These are phyloP conservation scores for Phytophthora macrochlamydospora DNA, from an alignment of 352 stramenopile species.

Conservation along the genomic window DNA sequence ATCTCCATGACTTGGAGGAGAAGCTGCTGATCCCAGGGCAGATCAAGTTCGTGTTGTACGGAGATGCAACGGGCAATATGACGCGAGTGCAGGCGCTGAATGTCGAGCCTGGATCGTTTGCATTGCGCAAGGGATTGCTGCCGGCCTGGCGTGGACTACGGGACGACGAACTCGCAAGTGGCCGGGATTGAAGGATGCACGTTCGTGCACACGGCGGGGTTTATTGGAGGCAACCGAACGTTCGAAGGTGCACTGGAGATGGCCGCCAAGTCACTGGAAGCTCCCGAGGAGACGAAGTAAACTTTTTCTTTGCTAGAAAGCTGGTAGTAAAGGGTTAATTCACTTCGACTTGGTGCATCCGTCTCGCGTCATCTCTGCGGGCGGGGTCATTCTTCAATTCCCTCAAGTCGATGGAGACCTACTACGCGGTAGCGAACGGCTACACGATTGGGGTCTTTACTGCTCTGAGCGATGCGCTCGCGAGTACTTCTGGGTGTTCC, in stretches of 20 bases:
- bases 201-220: conserved; percentile 98
- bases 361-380: too few relatives aligned
- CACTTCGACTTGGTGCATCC: too few relatives aligned
- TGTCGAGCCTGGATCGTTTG: conserved; percentile 92
- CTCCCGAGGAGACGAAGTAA: conserved; percentile 29
- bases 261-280: conserved; percentile 78
- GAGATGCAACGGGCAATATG: conserved; percentile 92
- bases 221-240: conserved; percentile 98
- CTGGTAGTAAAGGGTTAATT: too few relatives aligned
- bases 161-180: conserved; percentile 87
- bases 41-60: conserved; percentile 98
- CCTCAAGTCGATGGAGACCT: neutral
- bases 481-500: conserved; percentile 41
- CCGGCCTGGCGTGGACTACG: conserved; percentile 94
- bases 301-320: neutral
- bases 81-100: conserved; percentile 97
- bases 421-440: conserved; percentile 53
- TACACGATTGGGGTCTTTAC: conserved; percentile 50
- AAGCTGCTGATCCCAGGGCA: conserved; percentile 84
- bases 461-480: conserved; percentile 45
- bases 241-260: conserved; percentile 96
- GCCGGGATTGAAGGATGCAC: conserved; percentile 93
- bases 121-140: conserved; percentile 91
- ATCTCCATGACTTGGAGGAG: conserved; percentile 97
- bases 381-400: too few relatives aligned